phyloP scores from a whole-genome alignment of 306 rosid species.

The Malus orientalis region DNA sequence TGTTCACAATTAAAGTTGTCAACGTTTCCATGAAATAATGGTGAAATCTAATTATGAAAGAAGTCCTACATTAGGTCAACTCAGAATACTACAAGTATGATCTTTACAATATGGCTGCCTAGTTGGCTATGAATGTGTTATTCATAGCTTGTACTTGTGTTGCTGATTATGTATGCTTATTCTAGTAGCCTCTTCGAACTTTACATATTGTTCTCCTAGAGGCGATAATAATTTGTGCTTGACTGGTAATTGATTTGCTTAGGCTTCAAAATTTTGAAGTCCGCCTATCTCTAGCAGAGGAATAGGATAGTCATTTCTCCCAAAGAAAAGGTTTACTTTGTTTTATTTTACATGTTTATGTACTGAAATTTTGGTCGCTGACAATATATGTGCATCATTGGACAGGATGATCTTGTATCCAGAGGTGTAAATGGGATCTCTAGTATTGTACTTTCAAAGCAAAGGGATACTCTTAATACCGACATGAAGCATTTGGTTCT shows the following conservation, averaged over 20 bases:
- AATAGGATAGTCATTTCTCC: background rate
- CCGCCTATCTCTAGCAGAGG: background rate
- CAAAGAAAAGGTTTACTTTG: background rate
- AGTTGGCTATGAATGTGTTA: background rate
- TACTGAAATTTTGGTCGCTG: conserved; percentile 7
- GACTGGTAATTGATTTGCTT: background rate
- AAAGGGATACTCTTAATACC: conserved; percentile 30
- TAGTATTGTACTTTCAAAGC: conserved; percentile 24
- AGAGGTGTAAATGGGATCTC: conserved; percentile 32
- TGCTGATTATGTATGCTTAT: background rate
- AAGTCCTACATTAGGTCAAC: background rate
- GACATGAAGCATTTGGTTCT: conserved; percentile 50
- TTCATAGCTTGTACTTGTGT: background rate
- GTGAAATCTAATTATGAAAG: background rate
- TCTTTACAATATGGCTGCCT: background rate
- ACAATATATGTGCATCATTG: conserved; percentile 17
- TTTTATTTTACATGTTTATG: conserved; percentile 4
- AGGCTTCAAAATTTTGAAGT: background rate
- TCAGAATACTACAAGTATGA: background rate
- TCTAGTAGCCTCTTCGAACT: background rate
- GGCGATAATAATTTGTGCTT: background rate
- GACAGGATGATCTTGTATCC: conserved; percentile 45
- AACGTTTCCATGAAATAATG: background rate
- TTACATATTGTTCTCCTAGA: background rate
- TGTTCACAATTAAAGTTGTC: background rate